Conservation (phyloP, 2,329 filamentous ascomycete species). For the Venturiaceae sp. region DNA sequence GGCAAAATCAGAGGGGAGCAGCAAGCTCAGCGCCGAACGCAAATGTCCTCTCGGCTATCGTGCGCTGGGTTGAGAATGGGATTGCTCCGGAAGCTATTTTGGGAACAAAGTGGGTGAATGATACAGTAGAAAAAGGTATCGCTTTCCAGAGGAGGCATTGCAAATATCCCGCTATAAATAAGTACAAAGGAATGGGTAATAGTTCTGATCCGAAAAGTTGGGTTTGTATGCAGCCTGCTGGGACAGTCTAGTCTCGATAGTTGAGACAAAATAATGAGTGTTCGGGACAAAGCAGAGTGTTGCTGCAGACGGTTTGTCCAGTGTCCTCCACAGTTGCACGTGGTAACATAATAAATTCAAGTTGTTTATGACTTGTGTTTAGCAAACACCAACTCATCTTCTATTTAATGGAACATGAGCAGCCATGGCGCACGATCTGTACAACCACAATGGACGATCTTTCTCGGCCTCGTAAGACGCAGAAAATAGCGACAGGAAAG, state of each 20-base stretch:
- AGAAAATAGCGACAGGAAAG: no score
- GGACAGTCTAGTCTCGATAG: neutral
- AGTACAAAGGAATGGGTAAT: constrained; percentile 22
- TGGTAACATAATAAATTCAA: neutral
- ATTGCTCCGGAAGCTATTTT: constrained; percentile 10
- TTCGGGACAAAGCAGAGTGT: neutral
- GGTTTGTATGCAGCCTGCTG: neutral
- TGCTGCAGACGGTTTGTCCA: no score
- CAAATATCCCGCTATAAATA: constrained; percentile 25
- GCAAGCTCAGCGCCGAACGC: neutral
- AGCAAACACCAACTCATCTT: neutral
- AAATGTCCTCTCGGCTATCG: constrained; percentile 4
- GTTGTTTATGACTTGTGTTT: neutral
- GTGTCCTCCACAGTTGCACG: neutral
- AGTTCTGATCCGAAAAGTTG: constrained; percentile 11
- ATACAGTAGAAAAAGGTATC: constrained; percentile 18
- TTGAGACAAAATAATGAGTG: neutral
- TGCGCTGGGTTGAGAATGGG: constrained; percentile 8
- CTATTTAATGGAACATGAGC: neutral
- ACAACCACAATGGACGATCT: neutral
- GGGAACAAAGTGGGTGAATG: constrained; percentile 13
- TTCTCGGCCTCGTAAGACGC: no score
- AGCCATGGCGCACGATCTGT: neutral
- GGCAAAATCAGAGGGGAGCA: neutral
- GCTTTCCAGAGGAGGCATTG: constrained; percentile 25